phyloP scores from a whole-genome alignment of 805 yeast species.

The Spathaspora passalidarum region DNA sequence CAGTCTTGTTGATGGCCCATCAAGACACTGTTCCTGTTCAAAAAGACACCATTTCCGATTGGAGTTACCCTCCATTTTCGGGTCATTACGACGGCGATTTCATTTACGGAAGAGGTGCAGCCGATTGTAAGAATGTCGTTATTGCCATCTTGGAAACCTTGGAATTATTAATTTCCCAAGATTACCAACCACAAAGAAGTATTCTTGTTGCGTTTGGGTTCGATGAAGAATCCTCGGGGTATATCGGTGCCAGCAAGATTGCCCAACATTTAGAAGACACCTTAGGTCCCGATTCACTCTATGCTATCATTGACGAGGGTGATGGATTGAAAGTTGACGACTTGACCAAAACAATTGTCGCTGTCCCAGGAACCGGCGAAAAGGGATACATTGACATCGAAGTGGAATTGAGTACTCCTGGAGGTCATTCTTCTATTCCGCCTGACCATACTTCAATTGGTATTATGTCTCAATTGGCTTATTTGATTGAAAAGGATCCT shows the following conservation, averaged over 20 bases:
- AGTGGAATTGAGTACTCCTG: slow-evolving; percentile 55
- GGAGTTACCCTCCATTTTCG: slow-evolving; percentile 66
- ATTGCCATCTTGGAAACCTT: slow-evolving; percentile 65
- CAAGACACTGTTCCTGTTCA: slow-evolving; percentile 82
- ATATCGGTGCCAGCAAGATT: slow-evolving; percentile 56
- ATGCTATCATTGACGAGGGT: slow-evolving; percentile 66
- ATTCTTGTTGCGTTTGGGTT: slow-evolving; percentile 66
- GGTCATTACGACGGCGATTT: slow-evolving; percentile 59
- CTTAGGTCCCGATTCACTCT: slow-evolving; percentile 60
- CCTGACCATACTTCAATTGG: slow-evolving; percentile 83
- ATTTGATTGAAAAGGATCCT: slow-evolving; percentile 56
- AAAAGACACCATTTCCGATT: slow-evolving; percentile 48
- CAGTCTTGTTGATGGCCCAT: slow-evolving; percentile 69
- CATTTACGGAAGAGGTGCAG: slow-evolving; percentile 76
- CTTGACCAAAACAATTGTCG: slow-evolving; percentile 56
- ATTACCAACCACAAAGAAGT: slow-evolving; percentile 58
- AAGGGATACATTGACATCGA: slow-evolving; percentile 46
- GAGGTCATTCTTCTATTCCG: slow-evolving; percentile 79
- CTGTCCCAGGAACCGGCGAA: slow-evolving; percentile 46
- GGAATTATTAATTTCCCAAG: slow-evolving; percentile 52
- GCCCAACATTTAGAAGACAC: slow-evolving; percentile 44
- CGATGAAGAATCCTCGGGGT: slow-evolving; percentile 75
- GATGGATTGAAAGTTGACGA: slow-evolving; percentile 49
- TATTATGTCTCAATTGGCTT: slow-evolving; percentile 56
- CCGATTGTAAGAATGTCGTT: slow-evolving; percentile 72